Evolutionary conservation across 2,329 filamentous ascomycete genomes (phyloP), one percentile per base, ranked within the genome.

Genomic region (Penicillium sp.): DNA sequence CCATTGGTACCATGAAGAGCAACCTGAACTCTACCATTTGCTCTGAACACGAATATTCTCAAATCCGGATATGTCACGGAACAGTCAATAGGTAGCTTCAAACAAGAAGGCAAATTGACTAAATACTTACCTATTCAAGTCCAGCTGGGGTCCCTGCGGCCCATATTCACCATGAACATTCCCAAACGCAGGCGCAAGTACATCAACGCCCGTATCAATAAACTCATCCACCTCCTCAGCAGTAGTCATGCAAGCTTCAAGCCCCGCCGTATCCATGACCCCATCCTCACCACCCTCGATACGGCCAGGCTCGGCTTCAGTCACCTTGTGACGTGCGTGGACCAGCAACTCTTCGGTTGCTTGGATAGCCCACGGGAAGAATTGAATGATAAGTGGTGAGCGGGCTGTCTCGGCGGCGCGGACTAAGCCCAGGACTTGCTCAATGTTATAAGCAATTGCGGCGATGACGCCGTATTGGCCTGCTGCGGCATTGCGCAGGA

Each of bases 241-340:
- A 0, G 84, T 88, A 0, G 87, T 90, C 62, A 89, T 55, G 6
- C 47, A 50, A 2, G 47, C 83, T 59, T 83, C 79, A 44, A 87
- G 65, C 58, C 84, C 84, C 2, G 76, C 80, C 12, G 84, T 84
- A 66, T 89, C 86, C 29, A 82, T 80, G 3, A 91, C 84, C 0
- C 88, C 88, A 64, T 90, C 88, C 70, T 90, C 88, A 1, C 86
- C 84, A 22, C 84, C 84, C 65, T 88, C 85, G 56, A 89, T 89
- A 5, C 86, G 74, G 0, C 86, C 86, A 0, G 86, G 85, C 65
- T 89, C 86, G 1, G 86, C 86, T 67, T 89, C 86, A 1, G 85
- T 85, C 1, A 84, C 80, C 56, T 89, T 88, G 1, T 84, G 82
- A 43, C 81, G 77, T 54, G 81, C 81, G 48, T 76, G 73, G 20